A percentile compares a stretch with the other conserved stretches of the same genome.
Evolutionary conservation across 345 rosid genomes (phyloP).

Genomic region (Theobroma cacao): DNA sequence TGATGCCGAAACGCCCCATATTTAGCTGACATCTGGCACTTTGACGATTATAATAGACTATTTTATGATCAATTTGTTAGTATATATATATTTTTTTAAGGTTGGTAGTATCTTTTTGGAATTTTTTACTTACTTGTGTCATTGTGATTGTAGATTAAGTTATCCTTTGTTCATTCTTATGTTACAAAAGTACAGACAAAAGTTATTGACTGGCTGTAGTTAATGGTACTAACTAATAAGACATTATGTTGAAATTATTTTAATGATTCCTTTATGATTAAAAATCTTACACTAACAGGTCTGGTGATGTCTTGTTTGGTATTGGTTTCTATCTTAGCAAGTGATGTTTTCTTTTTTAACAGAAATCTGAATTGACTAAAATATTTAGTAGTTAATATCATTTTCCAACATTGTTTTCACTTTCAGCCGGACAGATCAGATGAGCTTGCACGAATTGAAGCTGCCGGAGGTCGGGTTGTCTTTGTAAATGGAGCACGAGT

Average conservation of each 20-base stretch:
- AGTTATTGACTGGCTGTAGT: no score
- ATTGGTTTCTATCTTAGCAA: not conserved
- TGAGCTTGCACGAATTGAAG: slow-evolving; percentile 67
- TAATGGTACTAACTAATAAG: no score
- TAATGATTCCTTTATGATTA: no score
- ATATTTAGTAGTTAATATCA: not conserved
- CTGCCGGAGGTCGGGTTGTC: slow-evolving; percentile 69
- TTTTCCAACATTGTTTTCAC: not conserved
- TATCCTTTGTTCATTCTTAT: not conserved
- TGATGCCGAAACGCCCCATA: not conserved
- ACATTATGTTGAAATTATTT: no score
- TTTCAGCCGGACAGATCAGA: slow-evolving; percentile 79
- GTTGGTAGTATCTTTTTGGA: not conserved
- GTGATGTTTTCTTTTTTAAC: not conserved
- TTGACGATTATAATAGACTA: not conserved
- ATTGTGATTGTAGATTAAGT: not conserved
- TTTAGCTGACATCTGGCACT: not conserved
- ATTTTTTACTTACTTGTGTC: not conserved
- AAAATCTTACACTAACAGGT: no score
- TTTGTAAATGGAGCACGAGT: slow-evolving; percentile 63
- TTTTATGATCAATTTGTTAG: no score
- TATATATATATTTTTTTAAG: not conserved
- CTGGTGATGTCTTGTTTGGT: no score
- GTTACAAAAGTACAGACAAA: no score
- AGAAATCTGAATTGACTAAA: not conserved